Percentiles rank a stretch among this genome's conserved stretches.
Conservation (phyloP, 208 protist species). For the Trypanosoma theileri region DNA sequence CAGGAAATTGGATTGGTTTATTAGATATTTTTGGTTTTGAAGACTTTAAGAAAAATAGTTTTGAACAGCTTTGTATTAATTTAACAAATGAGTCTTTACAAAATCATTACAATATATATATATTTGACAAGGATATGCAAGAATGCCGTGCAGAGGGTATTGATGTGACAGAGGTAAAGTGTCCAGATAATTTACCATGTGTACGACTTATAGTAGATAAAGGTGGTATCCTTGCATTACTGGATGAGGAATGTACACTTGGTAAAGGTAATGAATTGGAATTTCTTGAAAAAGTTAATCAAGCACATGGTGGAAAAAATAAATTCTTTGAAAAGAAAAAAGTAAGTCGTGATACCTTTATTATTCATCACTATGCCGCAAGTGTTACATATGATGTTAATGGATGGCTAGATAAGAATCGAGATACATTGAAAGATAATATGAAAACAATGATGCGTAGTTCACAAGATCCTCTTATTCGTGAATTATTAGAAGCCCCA, state of each 20-base stretch:
- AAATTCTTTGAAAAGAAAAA: constrained; percentile 41
- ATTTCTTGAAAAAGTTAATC: constrained; percentile 54
- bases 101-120: constrained; percentile 87
- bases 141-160: constrained; percentile 69
- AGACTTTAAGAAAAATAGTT: constrained; percentile 87
- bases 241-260: constrained; percentile 86
- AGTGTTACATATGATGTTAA: constrained; percentile 43
- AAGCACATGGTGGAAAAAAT: constrained; percentile 30
- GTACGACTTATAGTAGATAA: constrained; percentile 81
- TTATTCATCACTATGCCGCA: constrained; percentile 61
- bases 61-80: constrained; percentile 97
- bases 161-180: constrained; percentile 76
- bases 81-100: constrained; percentile 95
- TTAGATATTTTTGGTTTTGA: constrained; percentile 83
- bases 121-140: constrained; percentile 55
- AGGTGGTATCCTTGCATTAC: constrained; percentile 67
- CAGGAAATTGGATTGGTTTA: constrained; percentile 52
- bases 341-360: constrained; percentile 33
- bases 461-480: constrained; percentile 27
- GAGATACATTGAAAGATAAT: constrained; percentile 46
- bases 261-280: constrained; percentile 52
- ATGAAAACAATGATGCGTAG: constrained; percentile 27
- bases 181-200: constrained; percentile 72
- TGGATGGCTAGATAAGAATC: constrained; percentile 61
- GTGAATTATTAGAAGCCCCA: constrained; percentile 25